phyloP scores from a whole-genome alignment of 1,284 basidiomycete species.

The Boletellus sp. region DNA sequence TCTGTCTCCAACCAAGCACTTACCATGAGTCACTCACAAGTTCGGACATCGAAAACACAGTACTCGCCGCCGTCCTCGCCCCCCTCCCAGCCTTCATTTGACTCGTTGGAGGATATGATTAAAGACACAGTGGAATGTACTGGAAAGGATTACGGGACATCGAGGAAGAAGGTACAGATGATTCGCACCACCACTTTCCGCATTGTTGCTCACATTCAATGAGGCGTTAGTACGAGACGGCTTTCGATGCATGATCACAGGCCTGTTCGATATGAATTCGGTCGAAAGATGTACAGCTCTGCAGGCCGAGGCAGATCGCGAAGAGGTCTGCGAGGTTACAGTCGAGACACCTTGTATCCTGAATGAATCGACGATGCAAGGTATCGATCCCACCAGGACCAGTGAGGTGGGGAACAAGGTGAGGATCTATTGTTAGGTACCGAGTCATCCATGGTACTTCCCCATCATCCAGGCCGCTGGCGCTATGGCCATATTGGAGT shows the following conservation, averaged over 20 bases:
- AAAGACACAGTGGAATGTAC: background rate
- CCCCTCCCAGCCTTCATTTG: background rate
- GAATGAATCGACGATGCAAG: background rate
- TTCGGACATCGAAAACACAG: background rate
- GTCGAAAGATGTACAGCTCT: background rate
- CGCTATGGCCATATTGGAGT: background rate
- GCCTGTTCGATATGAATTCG: background rate
- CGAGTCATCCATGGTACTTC: no score
- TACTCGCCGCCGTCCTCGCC: background rate
- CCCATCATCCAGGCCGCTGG: no score
- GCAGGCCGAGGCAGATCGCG: no score
- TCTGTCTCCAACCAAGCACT: background rate
- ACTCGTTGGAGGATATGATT: background rate
- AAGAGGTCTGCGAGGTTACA: background rate
- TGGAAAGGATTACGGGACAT: background rate
- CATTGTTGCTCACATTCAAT: background rate
- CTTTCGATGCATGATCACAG: background rate
- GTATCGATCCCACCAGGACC: no score
- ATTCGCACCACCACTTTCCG: no score
- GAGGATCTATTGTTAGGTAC: no score
- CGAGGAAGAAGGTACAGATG: background rate
- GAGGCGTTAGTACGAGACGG: background rate
- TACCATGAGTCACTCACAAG: background rate
- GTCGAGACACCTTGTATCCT: background rate
- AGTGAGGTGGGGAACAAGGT: no score